Percentiles rank a stretch among this genome's conserved stretches.
Evolutionary conservation across 306 rosid genomes (phyloP).

Genomic region (Calophaca sinica): DNA sequence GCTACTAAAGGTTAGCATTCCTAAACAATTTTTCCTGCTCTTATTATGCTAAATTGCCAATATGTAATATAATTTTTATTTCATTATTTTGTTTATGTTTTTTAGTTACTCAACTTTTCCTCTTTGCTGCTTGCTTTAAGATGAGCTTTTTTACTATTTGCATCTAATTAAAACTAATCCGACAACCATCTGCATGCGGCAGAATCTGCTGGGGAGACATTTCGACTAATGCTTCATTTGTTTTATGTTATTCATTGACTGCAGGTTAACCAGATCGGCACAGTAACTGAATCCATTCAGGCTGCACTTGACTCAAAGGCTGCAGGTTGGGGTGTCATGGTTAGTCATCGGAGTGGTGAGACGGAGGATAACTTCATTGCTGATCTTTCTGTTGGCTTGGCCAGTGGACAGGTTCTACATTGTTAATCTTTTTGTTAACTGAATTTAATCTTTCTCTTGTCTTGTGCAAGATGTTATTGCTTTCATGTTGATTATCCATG

Average conservation of each 20-base stretch:
- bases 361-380: conserved; percentile 99
- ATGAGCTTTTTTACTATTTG: not conserved
- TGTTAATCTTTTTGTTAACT: conserved; percentile 17
- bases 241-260: conserved; percentile 28
- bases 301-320: conserved; percentile 99
- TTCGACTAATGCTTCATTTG: conserved; percentile 32
- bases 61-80: too few relatives aligned
- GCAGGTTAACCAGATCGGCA: conserved; percentile 99
- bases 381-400: conserved; percentile 98
- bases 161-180: conserved; percentile 29
- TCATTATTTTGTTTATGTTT: conserved; percentile 7
- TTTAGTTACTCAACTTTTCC: conserved; percentile 10
- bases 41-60: not conserved
- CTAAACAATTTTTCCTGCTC: not conserved
- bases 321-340: conserved; percentile 99
- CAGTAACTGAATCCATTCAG: conserved; percentile 90
- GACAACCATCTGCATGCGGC: not conserved
- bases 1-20: conserved; percentile 80
- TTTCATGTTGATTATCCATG: conserved; percentile 46
- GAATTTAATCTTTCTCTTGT: conserved; percentile 20
- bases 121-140: conserved; percentile 8
- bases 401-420: conserved; percentile 90
- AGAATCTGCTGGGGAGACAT: not conserved
- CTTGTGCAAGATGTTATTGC: conserved; percentile 33
- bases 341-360: conserved; percentile 98